Percentiles rank a stretch among this genome's conserved stretches.
Conservation (phyloP, 495 filamentous ascomycete genomes). For the Neurospora sp. region DNA sequence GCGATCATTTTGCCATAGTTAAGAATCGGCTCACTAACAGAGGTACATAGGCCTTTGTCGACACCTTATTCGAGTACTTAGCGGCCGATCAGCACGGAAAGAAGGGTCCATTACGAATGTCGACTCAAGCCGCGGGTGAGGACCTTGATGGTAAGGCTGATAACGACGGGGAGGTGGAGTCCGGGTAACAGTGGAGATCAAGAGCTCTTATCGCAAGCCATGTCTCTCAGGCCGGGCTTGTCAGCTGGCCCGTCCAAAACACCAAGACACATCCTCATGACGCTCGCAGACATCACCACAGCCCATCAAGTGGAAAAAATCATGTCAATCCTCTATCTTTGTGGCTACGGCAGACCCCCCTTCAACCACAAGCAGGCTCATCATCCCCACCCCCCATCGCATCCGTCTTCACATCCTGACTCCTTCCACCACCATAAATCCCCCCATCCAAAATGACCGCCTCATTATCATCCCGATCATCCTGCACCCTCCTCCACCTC, state of each 20-base stretch:
- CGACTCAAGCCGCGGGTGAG: background rate
- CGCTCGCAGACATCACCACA: background rate
- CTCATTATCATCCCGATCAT: constrained; percentile 85
- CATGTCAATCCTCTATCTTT: background rate
- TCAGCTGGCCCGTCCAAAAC: background rate
- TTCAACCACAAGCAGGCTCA: background rate
- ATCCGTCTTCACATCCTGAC: background rate
- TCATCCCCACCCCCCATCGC: background rate
- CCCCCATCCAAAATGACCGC: constrained; percentile 86
- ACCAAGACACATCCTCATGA: background rate
- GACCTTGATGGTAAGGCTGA: background rate
- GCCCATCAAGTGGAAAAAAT: background rate
- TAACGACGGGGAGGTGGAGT: background rate
- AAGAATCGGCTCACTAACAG: too few relatives aligned
- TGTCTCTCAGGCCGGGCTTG: background rate
- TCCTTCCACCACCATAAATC: constrained; percentile 39
- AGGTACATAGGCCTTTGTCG: too few relatives aligned
- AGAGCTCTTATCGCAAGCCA: background rate
- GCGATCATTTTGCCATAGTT: too few relatives aligned
- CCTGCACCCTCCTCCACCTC: constrained; percentile 83
- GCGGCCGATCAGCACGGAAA: too few relatives aligned
- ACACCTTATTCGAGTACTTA: too few relatives aligned
- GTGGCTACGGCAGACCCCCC: background rate
- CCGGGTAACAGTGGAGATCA: too few relatives aligned
- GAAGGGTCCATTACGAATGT: background rate